Base-by-base conservation (phyloP, 2,329 filamentous ascomycete genomes). In the Phyllosticta paracitricarpa region DNA sequence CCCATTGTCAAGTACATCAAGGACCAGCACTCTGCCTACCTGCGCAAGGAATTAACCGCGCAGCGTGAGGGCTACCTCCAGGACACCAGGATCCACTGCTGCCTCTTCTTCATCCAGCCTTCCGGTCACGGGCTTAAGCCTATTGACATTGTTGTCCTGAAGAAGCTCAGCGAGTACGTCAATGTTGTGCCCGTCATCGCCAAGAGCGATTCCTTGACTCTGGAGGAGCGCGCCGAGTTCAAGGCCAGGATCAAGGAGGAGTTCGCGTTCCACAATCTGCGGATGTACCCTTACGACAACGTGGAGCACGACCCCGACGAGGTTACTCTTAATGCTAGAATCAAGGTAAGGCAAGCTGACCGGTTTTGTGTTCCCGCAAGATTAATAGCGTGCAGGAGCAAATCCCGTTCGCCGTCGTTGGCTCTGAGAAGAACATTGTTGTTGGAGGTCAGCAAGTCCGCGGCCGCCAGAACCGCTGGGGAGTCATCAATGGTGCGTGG, bases 1-100 rank as follows among this genome's bases (percentile, higher is more conserved):
- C 94, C 94, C 66, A 99, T 99, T 76, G 93, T 99, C 83, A 99
- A 99, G 83, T 99, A 99, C 81, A 99, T 99, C 84, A 99, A 99
- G 84, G 94, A 99, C 79, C 94, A 99, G 82, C 94, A 99, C 83
- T 97, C 91, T 59, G 93, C 94, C 71, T 99, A 97, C 81, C 86
- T 99, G 70, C 90, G 94, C 78, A 99, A 99, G 84, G 94, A 99
- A 79, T 91, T 99, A 73, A 97, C 94, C 61, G 94, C 94, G 68
- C 94, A 99, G 83, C 90, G 94, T 79, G 94, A 99, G 80, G 89
- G 94, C 72, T 99, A 99, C 78, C 97, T 99, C 69, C 93, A 96
- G 81, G 94, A 99, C 79, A 99, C 94, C 68, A 89, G 94, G 73
- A 97, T 99, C 73, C 94, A 99, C 83, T 97, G 91, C 87, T 99